phyloP scores from a whole-genome alignment of 2,329 filamentous ascomycete species.

The Pezicula radicicola region DNA sequence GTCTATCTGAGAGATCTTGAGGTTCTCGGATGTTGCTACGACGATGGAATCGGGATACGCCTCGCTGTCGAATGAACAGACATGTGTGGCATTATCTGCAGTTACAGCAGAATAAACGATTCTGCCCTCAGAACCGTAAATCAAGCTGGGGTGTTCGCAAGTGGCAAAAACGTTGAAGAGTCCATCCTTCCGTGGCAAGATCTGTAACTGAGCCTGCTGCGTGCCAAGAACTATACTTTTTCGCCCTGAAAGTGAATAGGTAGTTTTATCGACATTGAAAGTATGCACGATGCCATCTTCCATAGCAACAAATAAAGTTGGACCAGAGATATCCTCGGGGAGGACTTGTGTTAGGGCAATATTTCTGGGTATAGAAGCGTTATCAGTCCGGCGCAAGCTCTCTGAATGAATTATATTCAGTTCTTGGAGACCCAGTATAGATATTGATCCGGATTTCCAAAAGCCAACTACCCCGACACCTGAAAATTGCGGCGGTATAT shows the following conservation, averaged over 20 bases:
- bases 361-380: constrained; percentile 77
- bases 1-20: constrained; percentile 81
- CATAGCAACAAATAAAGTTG: constrained; percentile 85
- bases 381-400: constrained; percentile 58
- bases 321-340: constrained; percentile 50
- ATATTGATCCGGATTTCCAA: constrained; percentile 79
- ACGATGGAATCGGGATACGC: constrained; percentile 80
- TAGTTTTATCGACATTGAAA: constrained; percentile 64
- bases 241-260: constrained; percentile 64
- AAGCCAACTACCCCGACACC: constrained; percentile 78
- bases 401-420: constrained; percentile 66
- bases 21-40: constrained; percentile 71
- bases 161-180: constrained; percentile 85
- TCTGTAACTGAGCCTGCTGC: constrained; percentile 77
- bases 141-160: constrained; percentile 89
- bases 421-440: constrained; percentile 66
- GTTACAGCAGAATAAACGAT: constrained; percentile 94
- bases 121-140: constrained; percentile 83
- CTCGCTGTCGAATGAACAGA: constrained; percentile 79
- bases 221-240: constrained; percentile 85
- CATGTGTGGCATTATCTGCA: constrained; percentile 76
- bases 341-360: constrained; percentile 78
- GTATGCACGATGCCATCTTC: constrained; percentile 89
- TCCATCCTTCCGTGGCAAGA: constrained; percentile 65
- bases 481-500: constrained; percentile 62